A percentile compares a stretch with the other conserved stretches of the same genome.
Evolutionary conservation across 306 rosid genomes (phyloP).

Genomic region (Inga oerstediana): DNA sequence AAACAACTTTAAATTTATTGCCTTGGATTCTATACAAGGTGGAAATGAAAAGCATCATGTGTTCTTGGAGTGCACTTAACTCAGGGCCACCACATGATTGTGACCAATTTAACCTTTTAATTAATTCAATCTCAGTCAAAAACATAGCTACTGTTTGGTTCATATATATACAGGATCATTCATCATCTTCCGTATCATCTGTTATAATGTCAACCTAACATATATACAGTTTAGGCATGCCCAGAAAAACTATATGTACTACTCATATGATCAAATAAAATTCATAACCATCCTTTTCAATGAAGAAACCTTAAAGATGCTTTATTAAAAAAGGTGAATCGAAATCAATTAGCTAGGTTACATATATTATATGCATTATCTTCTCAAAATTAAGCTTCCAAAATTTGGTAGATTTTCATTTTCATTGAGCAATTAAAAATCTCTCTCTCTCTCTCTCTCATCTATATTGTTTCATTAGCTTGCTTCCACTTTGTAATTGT

Average conservation of each 20-base stretch:
- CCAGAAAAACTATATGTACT: conserved; percentile 7
- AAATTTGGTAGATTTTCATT: not conserved
- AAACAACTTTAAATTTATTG: conserved; percentile 33
- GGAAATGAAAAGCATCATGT: conserved; percentile 33
- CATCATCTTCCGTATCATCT: not conserved
- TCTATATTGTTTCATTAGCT: conserved; percentile 40
- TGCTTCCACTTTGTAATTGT: conserved; percentile 37
- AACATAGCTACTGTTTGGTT: too few species aligned
- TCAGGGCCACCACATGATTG: conserved; percentile 29
- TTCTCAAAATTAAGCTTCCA: conserved; percentile 32
- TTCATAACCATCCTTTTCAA: not conserved
- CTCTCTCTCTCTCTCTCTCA: not conserved
- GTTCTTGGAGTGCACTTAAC: conserved; percentile 36
- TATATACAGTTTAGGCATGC: not conserved
- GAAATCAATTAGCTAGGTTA: conserved; percentile 33
- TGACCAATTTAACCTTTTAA: not conserved
- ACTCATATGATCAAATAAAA: not conserved
- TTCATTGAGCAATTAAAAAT: conserved; percentile 21
- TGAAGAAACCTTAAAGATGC: not conserved
- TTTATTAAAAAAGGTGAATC: not conserved
- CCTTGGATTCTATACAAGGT: conserved; percentile 48
- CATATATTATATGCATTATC: conserved; percentile 32
- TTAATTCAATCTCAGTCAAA: not conserved
- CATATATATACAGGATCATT: not conserved
- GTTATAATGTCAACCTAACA: conserved; percentile 6